Conservation (phyloP, 371 early-diverging fungal genomes). For the Mortierella sp. region DNA sequence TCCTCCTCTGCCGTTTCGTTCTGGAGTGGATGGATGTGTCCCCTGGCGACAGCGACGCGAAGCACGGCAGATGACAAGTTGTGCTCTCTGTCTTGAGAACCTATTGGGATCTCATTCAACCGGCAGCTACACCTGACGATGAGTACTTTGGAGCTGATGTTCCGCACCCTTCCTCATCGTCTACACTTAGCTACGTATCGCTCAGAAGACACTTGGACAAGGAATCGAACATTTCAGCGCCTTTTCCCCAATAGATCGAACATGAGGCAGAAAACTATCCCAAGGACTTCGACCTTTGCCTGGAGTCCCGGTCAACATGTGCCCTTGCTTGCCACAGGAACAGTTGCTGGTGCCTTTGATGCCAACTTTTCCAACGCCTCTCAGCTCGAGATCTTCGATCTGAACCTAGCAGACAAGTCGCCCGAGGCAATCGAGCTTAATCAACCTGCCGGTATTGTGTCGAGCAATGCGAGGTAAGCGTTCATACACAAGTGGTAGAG, state of each 20-base stretch:
- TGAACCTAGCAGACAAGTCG: constrained; percentile 68
- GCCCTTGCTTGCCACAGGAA: constrained; percentile 89
- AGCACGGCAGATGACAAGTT: too few species aligned
- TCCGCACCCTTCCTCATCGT: not conserved
- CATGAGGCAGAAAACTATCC: constrained; percentile 70
- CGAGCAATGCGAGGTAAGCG: constrained; percentile 71
- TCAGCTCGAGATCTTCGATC: constrained; percentile 89
- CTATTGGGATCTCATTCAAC: too few species aligned
- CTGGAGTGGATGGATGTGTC: too few species aligned
- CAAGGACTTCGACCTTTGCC: constrained; percentile 84
- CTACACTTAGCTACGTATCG: constrained; percentile 3
- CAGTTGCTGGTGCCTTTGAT: constrained; percentile 96
- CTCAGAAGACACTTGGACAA: not conserved
- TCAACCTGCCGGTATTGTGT: constrained; percentile 70
- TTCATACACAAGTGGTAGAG: not conserved
- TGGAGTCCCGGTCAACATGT: constrained; percentile 84
- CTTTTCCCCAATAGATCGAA: constrained; percentile 12
- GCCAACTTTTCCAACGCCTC: constrained; percentile 93
- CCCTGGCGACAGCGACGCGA: too few species aligned
- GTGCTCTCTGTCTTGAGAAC: too few species aligned
- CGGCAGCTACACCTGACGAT: too few species aligned
- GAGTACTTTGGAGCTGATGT: too few species aligned
- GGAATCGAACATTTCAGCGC: not conserved
- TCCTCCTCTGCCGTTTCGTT: too few species aligned
- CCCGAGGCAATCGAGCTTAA: constrained; percentile 38